Base-by-base conservation (phyloP, 1,284 basidiomycete species). In the Austroboletus novae-zelandiae region DNA sequence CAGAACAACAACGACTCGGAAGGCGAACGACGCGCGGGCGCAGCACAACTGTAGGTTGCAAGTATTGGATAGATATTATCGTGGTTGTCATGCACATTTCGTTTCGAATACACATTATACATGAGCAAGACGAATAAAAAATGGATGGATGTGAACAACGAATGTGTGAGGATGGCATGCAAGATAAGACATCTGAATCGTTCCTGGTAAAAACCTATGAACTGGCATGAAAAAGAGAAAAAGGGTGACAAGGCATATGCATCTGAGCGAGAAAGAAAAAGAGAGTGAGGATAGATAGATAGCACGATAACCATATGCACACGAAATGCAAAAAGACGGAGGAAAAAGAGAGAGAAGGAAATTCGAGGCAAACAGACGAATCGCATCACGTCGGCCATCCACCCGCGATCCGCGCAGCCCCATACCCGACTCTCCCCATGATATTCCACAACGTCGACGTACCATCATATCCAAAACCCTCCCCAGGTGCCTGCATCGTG, bases 401-500 rank as follows among this genome's bases (percentile, higher is more conserved):
- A 35, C 84, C 75, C 11, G 81, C 83, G 37, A 84, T 81, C 57
- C 86, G 73, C 35, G 84, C 87, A 27, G 87, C 87, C 9, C 83
- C 87, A 42, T 81, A 81, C 7, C 81, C 80, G 11, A 87, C 74
- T 17, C 81, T 70, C 10, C 83, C 82, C 45, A 88, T 57, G 59
- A 86, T 73, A 52, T 73, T 76, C 82, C 83, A 86, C 35, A 86
- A 71, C 9, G 75, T 74, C 23, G 74, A 70, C 4, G 79, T 77
- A 45, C 74, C 61, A 50, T 74, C 73, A 35, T 68, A 64, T 27
- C 74, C 66, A 58, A 85, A 83, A 29, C 86, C 86, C 61, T 89
- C 87, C 0, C 84, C 85, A 2, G 74, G 74, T 9, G 76, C 79
- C 50, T 80, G 79, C 68, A 90, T 77, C 9, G 77, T 71, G 61